A percentile compares a stretch with the other conserved stretches of the same genome.
phyloP scores from a whole-genome alignment of 192 early-diverging fungal species.

The Powellomyces hirtus region DNA sequence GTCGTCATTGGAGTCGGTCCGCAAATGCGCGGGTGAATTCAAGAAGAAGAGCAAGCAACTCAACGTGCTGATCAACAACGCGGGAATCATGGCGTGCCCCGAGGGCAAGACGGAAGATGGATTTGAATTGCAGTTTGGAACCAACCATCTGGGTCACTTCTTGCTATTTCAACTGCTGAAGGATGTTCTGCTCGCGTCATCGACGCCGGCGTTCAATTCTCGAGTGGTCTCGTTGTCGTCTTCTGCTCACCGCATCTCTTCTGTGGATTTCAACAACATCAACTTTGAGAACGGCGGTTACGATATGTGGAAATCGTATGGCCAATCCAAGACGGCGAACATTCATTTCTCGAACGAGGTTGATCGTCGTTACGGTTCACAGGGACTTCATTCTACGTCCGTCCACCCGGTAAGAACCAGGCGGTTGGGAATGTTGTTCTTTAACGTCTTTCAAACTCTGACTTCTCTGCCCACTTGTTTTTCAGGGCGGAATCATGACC shows the following conservation, averaged over 20 bases:
- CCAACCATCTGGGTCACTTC: constrained; percentile 54
- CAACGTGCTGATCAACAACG: constrained; percentile 34
- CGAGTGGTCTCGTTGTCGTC: constrained; percentile 31
- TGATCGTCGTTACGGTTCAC: background rate
- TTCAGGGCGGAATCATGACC: background rate
- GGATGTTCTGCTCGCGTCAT: constrained; percentile 17
- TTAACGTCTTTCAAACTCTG: too few species aligned
- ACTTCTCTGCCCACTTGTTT: background rate
- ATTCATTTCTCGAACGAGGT: constrained; percentile 30
- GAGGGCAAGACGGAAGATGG: constrained; percentile 44
- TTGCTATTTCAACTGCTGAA: constrained; percentile 15
- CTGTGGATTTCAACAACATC: constrained; percentile 34
- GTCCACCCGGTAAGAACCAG: constrained; percentile 35
- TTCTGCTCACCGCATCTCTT: constrained; percentile 12
- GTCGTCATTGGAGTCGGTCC: constrained; percentile 24
- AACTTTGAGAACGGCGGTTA: constrained; percentile 16
- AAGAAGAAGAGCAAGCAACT: constrained; percentile 6
- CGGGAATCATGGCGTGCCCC: constrained; percentile 50
- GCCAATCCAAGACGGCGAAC: constrained; percentile 40
- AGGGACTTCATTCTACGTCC: constrained; percentile 17
- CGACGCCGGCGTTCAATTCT: constrained; percentile 19
- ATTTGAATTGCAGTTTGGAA: constrained; percentile 53
- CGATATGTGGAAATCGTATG: constrained; percentile 29
- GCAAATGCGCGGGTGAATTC: constrained; percentile 32
- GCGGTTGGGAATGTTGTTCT: background rate